A percentile compares a stretch with the other conserved stretches of the same genome.
These are phyloP conservation scores for Hemisphaericaspora xylanilytica DNA, from an alignment of 1,139 yeast species.

Conservation along the genomic window DNA sequence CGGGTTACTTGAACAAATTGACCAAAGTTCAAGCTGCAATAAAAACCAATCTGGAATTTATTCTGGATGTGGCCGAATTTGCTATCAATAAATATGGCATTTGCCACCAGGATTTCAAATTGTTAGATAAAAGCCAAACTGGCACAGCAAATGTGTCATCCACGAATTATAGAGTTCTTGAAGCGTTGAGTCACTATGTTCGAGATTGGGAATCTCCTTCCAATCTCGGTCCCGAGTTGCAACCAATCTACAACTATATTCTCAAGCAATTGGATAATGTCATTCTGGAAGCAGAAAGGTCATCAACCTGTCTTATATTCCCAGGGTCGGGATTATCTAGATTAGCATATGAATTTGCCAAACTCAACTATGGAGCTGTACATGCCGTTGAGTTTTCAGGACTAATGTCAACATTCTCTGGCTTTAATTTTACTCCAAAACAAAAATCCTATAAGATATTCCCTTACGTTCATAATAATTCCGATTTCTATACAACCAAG, in stretches of 20 bases:
- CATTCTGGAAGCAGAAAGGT: slow-evolving; percentile 23
- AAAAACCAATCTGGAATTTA: slow-evolving; percentile 42
- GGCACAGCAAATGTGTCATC: slow-evolving; percentile 20
- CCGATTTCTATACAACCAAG: slow-evolving; percentile 54
- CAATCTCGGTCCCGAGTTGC: slow-evolving; percentile 36
- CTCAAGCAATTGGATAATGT: slow-evolving; percentile 26
- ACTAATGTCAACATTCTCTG: slow-evolving; percentile 64
- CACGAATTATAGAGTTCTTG: slow-evolving; percentile 59
- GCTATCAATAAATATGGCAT: slow-evolving; percentile 44
- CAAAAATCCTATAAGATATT: slow-evolving; percentile 28
- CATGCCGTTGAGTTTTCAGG: slow-evolving; percentile 73
- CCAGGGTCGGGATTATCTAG: slow-evolving; percentile 85
- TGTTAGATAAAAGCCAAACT: slow-evolving; percentile 15
- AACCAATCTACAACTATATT: slow-evolving; percentile 54
- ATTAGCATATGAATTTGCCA: slow-evolving; percentile 61
- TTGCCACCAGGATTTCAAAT: slow-evolving; percentile 36
- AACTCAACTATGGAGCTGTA: slow-evolving; percentile 40
- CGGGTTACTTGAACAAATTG: slow-evolving; percentile 57
- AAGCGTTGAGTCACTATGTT: slow-evolving; percentile 67
- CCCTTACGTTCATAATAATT: slow-evolving; percentile 73
- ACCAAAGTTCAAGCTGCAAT: slow-evolving; percentile 44
- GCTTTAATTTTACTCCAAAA: slow-evolving; percentile 42
- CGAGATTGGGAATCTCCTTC: slow-evolving; percentile 66
- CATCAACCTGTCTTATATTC: slow-evolving; percentile 50
- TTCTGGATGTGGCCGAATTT: slow-evolving; percentile 42